phyloP scores from a whole-genome alignment of 805 yeast species.

The Saturnispora saitoi region DNA sequence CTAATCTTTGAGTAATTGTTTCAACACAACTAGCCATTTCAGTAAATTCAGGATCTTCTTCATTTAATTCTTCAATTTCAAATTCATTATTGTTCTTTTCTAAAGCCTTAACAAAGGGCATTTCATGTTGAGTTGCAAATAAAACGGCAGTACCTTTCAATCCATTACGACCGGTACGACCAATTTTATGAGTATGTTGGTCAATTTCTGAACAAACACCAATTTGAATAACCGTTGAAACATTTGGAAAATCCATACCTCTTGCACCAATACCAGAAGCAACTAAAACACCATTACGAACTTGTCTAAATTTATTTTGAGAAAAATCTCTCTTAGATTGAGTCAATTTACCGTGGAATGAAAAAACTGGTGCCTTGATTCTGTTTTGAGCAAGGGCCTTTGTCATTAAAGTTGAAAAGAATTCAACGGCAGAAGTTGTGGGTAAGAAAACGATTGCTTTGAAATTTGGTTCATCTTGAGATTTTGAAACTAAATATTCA shows the following conservation, averaged over 20 bases:
- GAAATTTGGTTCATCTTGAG: constrained; percentile 33
- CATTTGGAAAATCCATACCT: constrained; percentile 91
- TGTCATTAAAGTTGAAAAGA: constrained; percentile 37
- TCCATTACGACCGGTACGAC: constrained; percentile 95
- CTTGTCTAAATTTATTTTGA: constrained; percentile 27
- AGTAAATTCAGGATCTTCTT: constrained; percentile 29
- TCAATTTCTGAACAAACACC: constrained; percentile 67
- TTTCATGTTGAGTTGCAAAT: constrained; percentile 49
- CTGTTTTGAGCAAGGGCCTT: constrained; percentile 13
- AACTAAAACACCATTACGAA: constrained; percentile 50
- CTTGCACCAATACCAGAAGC: constrained; percentile 94
- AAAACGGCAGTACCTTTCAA: constrained; percentile 62
- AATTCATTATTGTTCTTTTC: constrained; percentile 48
- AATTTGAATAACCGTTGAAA: constrained; percentile 76
- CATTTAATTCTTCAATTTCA: constrained; percentile 33
- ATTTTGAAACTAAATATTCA: constrained; percentile 38
- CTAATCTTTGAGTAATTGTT: constrained; percentile 9
- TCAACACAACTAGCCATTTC: constrained; percentile 27
- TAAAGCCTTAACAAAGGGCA: constrained; percentile 44
- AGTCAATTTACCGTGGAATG: constrained; percentile 65
- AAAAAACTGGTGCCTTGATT: constrained; percentile 14
- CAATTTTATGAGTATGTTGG: constrained; percentile 88
- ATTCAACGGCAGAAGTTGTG: constrained; percentile 61
- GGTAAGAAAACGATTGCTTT: constrained; percentile 82
- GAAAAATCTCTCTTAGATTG: constrained; percentile 48